Conservation (phyloP, 2,329 filamentous ascomycete species). For the Bimuria novae-zelandiae region DNA sequence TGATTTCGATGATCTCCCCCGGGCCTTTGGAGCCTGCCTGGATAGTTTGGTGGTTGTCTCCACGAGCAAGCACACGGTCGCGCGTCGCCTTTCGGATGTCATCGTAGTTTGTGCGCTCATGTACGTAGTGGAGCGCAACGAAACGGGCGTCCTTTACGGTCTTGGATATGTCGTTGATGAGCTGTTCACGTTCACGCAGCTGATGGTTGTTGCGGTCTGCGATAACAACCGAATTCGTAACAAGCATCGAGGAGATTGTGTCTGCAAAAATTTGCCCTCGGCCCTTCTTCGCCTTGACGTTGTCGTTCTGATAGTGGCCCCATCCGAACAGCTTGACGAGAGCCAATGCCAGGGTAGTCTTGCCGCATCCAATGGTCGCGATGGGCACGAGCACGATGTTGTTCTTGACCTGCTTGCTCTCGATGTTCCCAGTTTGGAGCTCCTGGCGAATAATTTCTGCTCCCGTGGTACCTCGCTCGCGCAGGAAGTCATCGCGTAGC, state of each 20-base stretch:
- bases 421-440: constrained; percentile 58
- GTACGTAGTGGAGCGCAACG: constrained; percentile 87
- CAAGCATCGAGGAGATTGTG: constrained; percentile 68
- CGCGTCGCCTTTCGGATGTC: constrained; percentile 75
- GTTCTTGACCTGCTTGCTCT: constrained; percentile 59
- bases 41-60: constrained; percentile 98
- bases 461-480: constrained; percentile 81
- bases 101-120: constrained; percentile 69
- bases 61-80: constrained; percentile 78
- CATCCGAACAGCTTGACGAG: constrained; percentile 83
- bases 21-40: constrained; percentile 75
- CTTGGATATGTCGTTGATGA: constrained; percentile 76
- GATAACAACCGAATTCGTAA: constrained; percentile 72
- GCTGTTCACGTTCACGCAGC: constrained; percentile 82
- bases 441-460: constrained; percentile 84
- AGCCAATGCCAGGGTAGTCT: constrained; percentile 88
- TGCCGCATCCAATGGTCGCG: constrained; percentile 93
- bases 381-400: constrained; percentile 87
- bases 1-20: constrained; percentile 81
- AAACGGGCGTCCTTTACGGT: constrained; percentile 68
- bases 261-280: constrained; percentile 79
- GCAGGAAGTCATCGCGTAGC: constrained; percentile 84
- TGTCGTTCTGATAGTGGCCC: constrained; percentile 96
- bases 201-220: constrained; percentile 96
- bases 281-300: constrained; percentile 76